These are phyloP conservation scores for Gaeumannomyces sp. DNA, from an alignment of 2,329 filamentous ascomycete genomes.

Conservation along the genomic window DNA sequence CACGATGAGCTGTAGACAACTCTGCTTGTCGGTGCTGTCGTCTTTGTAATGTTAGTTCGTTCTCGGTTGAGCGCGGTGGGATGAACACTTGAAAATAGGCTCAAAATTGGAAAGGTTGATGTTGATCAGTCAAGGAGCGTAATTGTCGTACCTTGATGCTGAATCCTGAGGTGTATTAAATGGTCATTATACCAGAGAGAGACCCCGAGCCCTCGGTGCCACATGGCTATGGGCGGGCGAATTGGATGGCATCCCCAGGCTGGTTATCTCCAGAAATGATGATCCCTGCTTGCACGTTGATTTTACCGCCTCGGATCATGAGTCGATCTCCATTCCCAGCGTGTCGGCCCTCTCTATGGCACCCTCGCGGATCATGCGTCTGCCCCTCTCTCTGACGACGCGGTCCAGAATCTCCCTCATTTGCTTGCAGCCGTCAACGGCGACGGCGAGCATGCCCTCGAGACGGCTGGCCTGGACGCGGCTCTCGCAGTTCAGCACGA, in stretches of 20 bases:
- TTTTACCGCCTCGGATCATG: conserved; percentile 9
- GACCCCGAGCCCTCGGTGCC: background rate
- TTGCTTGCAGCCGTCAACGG: conserved; percentile 84
- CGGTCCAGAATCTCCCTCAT: conserved; percentile 75
- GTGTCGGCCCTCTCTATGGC: conserved; percentile 41
- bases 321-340: conserved; percentile 46
- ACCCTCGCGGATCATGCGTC: conserved; percentile 54
- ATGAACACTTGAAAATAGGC: conserved; percentile 1
- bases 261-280: background rate
- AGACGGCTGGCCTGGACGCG: conserved; percentile 74
- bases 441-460: conserved; percentile 90
- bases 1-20: conserved; percentile 45
- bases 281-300: background rate
- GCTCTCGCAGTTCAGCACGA: conserved; percentile 78
- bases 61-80: background rate
- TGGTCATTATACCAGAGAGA: background rate
- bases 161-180: background rate
- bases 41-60: conserved; percentile 4
- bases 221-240: background rate
- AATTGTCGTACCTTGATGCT: background rate
- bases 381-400: conserved; percentile 67
- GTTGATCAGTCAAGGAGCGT: background rate
- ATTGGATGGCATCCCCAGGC: background rate
- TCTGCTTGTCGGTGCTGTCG: background rate
- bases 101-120: conserved; percentile 1